Percentiles rank a stretch among this genome's conserved stretches.
phyloP scores from a whole-genome alignment of 2,329 filamentous ascomycete species.

The Tympanopsis confertula region DNA sequence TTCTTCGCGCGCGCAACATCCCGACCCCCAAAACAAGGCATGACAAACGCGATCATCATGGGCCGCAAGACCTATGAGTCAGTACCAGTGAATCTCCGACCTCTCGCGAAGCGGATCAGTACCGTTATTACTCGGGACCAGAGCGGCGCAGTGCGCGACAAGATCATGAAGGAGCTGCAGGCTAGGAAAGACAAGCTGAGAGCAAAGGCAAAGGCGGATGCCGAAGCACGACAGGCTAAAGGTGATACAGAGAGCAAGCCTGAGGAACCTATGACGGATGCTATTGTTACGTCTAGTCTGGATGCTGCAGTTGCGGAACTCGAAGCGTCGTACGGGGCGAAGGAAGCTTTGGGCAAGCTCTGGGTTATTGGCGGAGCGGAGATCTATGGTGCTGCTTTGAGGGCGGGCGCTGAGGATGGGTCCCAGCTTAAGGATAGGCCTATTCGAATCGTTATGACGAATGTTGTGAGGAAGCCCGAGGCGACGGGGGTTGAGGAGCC shows the following conservation, averaged over 20 bases:
- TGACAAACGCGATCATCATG: constrained; percentile 46
- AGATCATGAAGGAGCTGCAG: background rate
- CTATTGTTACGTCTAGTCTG: background rate
- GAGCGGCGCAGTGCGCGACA: constrained; percentile 8
- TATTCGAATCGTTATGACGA: constrained; percentile 1
- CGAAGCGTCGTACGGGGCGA: constrained; percentile 14
- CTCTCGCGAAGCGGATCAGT: constrained; percentile 44
- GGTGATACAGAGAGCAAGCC: background rate
- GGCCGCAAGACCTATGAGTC: constrained; percentile 57
- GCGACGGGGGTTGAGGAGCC: no score
- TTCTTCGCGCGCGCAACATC: constrained; percentile 53
- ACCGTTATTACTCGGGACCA: constrained; percentile 36
- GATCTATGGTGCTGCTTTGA: constrained; percentile 40
- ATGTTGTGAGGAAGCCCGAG: background rate
- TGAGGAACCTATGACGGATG: background rate
- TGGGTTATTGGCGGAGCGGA: constrained; percentile 51
- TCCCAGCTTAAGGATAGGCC: constrained; percentile 6
- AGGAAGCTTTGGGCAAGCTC: constrained; percentile 13
- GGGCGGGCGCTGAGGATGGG: background rate
- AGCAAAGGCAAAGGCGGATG: constrained; percentile 28
- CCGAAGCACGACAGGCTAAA: constrained; percentile 10
- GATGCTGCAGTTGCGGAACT: constrained; percentile 6
- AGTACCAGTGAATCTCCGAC: constrained; percentile 41
- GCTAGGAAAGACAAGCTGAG: background rate
- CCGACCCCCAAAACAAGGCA: constrained; percentile 17